Base-by-base conservation (phyloP, 371 early-diverging fungal species). In the Saksenaea vasiformis region DNA sequence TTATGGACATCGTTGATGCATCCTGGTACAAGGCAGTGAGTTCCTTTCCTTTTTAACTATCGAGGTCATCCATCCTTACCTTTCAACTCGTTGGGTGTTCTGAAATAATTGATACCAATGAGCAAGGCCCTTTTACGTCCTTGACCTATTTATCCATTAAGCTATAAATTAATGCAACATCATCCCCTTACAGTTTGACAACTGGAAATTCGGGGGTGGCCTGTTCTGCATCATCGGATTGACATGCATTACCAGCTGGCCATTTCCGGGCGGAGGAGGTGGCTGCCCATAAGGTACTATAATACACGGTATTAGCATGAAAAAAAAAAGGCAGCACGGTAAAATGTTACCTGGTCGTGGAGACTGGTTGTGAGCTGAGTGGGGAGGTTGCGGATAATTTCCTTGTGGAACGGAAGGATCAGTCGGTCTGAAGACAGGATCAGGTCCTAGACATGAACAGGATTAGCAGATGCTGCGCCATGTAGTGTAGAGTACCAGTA, bases 1-100 rank as follows among this genome's bases (percentile, higher is more conserved):
- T 93, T 93, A 53, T 87, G 74, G 15, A 96, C 97, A 72, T 98
- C 98, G 70, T 96, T 96, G 70, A 94, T 90, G 76, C 97, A 98
- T 9, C 95, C 91, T 74, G n/a, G 57, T 17, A 8, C 13, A 31
- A 39, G 24, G 10, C 28, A 11, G 34, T 34, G 9, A 35, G 3
- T 24, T 19, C 36, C 58, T 36, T 24, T 43, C n/a, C 37, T 56
- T 58, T 8, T 58, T 8, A n/a, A 10, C 11, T 39, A n/a, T 14
- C 3, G 11, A 14, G 39, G 39, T 17, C 22, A 34, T 17, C 57
- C 22, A 34, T 17, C 57, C 54, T 55, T 63, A 76, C 88, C 91
- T 53, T 81, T 71, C 38, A 95, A 85, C 64, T 83, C 87, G 51
- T 74, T 74, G 34, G 69, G 66, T 17, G 90, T 80, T n/a, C 88